Evolutionary conservation across 2,329 filamentous ascomycete genomes (phyloP).

Genomic region (Paraphoma sp.): DNA sequence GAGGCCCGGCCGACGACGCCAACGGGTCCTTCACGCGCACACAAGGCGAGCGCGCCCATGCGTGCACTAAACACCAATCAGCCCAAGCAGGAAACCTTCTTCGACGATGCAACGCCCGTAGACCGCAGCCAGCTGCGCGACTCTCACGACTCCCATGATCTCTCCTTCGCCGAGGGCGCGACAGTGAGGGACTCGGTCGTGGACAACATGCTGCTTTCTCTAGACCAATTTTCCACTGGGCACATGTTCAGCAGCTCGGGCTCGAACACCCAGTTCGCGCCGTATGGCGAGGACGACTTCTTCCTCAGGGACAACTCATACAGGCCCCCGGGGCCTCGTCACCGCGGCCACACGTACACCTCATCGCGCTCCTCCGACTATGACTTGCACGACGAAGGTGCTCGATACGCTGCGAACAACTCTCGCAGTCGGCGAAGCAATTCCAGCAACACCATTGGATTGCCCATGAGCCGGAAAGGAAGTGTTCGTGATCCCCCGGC

Average conservation of each 20-base stretch:
- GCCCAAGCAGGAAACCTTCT: constrained; percentile 41
- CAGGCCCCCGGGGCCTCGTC: constrained; percentile 48
- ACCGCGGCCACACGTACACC: constrained; percentile 65
- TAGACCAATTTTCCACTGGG: constrained; percentile 68
- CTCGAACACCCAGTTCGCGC: constrained; percentile 40
- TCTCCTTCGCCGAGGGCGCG: constrained; percentile 79
- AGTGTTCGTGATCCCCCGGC: constrained; percentile 43
- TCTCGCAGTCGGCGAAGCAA: constrained; percentile 73
- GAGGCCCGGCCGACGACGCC: constrained; percentile 38
- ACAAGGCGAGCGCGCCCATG: constrained; percentile 31
- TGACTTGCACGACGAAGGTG: constrained; percentile 52
- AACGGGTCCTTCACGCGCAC: constrained; percentile 31
- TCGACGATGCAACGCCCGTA: constrained; percentile 46
- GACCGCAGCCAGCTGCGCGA: constrained; percentile 53
- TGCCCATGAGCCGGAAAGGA: constrained; percentile 33
- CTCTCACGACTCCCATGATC: constrained; percentile 78
- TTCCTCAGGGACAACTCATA: constrained; percentile 44
- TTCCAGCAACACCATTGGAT: constrained; percentile 73
- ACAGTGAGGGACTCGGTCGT: constrained; percentile 80
- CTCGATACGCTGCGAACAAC: constrained; percentile 51
- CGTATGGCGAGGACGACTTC: constrained; percentile 49
- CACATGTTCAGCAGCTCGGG: constrained; percentile 23
- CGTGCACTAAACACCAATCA: constrained; percentile 39
- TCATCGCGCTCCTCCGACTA: constrained; percentile 66
- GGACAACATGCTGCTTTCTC: constrained; percentile 91